Percentiles rank a stretch among this genome's conserved stretches.
phyloP scores from a whole-genome alignment of 1,139 yeast species.

The Saccharomycopsis hybrid region DNA sequence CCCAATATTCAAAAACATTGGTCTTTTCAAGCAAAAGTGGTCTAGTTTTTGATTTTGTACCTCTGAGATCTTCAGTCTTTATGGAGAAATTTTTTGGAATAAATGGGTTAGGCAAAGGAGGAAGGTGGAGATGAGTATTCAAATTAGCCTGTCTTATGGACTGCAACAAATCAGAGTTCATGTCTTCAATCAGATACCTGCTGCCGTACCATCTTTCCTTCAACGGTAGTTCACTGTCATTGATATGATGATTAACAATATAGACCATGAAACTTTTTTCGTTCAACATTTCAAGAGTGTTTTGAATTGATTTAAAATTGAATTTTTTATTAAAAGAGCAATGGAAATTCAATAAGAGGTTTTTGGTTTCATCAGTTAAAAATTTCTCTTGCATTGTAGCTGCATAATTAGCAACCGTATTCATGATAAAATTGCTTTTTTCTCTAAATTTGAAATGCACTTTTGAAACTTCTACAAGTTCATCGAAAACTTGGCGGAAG shows the following conservation, averaged over 20 bases:
- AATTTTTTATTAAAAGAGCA: constrained; percentile 36
- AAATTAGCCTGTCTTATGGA: not conserved
- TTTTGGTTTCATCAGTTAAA: constrained; percentile 5
- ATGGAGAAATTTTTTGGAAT: constrained; percentile 63
- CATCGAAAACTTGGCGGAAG: constrained; percentile 43
- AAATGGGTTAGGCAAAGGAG: constrained; percentile 60
- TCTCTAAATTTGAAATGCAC: constrained; percentile 61
- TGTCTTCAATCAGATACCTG: constrained; percentile 48
- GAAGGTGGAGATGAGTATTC: constrained; percentile 47
- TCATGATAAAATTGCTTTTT: constrained; percentile 39
- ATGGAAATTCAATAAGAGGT: constrained; percentile 5
- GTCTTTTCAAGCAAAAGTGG: constrained; percentile 42
- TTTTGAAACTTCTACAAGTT: constrained; percentile 40
- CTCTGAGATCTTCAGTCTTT: not conserved
- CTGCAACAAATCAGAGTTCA: constrained; percentile 30
- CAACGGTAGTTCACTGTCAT: constrained; percentile 30
- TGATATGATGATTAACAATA: constrained; percentile 33
- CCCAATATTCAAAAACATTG: constrained; percentile 63
- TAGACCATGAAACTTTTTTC: constrained; percentile 57
- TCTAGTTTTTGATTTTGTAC: constrained; percentile 31
- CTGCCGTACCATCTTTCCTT: constrained; percentile 91
- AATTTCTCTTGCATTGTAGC: constrained; percentile 35
- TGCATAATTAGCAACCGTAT: constrained; percentile 48
- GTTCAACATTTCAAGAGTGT: constrained; percentile 45
- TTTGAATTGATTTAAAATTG: constrained; percentile 45